These are phyloP conservation scores for Vitis hybrid DNA, from an alignment of 177 flowering plant species.

Conservation along the genomic window DNA sequence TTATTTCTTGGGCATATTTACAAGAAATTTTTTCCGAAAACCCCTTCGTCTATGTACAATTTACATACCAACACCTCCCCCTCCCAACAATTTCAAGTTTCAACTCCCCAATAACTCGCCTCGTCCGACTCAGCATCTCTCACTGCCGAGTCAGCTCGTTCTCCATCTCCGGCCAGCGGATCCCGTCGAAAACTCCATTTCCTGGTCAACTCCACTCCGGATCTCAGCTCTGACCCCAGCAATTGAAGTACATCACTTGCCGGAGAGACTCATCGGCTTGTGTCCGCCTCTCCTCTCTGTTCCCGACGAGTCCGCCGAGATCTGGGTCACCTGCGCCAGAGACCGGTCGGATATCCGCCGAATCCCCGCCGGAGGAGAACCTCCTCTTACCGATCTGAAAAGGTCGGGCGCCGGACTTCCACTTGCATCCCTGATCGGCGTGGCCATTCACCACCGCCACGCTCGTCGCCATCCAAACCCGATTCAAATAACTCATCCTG, in stretches of 20 bases:
- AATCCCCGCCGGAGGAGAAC: constrained; percentile 16
- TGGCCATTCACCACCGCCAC: constrained; percentile 53
- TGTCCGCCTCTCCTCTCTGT: constrained; percentile 21
- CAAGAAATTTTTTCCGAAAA: neutral
- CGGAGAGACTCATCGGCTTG: constrained; percentile 32
- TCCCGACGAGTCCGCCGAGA: constrained; percentile 23
- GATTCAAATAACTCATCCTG: constrained; percentile 45
- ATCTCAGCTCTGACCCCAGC: constrained; percentile 35
- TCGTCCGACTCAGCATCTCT: neutral
- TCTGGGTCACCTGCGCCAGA: constrained; percentile 20
- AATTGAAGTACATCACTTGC: constrained; percentile 32
- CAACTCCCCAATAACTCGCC: neutral
- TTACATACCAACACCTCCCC: neutral
- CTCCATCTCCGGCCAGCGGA: neutral
- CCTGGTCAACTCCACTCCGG: neutral
- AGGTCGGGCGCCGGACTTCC: constrained; percentile 30
- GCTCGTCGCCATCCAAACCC: constrained; percentile 52
- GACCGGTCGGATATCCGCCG: constrained; percentile 24
- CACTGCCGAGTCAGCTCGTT: neutral
- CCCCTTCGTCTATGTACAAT: neutral
- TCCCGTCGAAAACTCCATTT: neutral
- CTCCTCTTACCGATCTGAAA: constrained; percentile 25
- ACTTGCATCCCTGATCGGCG: constrained; percentile 37
- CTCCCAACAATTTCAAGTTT: neutral
- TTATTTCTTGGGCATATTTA: neutral